A percentile compares a stretch with the other conserved stretches of the same genome.
Conservation (phyloP, 768 basidiomycete species). For the Imleria badia region DNA sequence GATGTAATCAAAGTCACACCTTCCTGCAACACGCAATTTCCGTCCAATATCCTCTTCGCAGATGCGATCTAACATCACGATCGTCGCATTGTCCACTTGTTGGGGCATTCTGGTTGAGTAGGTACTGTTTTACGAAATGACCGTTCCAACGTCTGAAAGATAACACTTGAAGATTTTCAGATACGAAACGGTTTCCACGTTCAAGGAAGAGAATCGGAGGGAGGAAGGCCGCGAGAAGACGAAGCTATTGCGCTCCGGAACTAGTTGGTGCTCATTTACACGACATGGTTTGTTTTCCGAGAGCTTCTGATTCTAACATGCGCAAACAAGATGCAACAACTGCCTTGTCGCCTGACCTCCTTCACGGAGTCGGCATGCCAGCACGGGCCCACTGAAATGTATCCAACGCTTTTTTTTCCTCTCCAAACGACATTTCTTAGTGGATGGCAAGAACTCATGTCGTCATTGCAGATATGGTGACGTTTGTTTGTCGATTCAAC, state of each 20-base stretch:
- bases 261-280: neutral
- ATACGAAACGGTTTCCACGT: neutral
- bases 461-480: conserved; percentile 12
- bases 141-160: neutral
- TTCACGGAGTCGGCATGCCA: neutral
- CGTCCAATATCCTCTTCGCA: conserved; percentile 39
- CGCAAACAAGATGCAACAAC: conserved; percentile 21
- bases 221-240: neutral
- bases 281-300: conserved; percentile 18
- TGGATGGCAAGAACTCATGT: conserved; percentile 16
- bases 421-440: neutral
- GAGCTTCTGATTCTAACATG: conserved; percentile 31
- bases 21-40: conserved; percentile 60
- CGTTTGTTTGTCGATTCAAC: conserved; percentile 1
- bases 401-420: neutral
- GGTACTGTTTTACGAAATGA: neutral
- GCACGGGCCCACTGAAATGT: neutral
- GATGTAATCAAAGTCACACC: conserved; percentile 39
- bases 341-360: neutral
- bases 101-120: conserved; percentile 41
- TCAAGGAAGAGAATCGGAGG: neutral
- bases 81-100: conserved; percentile 47
- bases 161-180: conserved; percentile 1
- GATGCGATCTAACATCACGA: conserved; percentile 44
- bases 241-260: neutral